Conservation (phyloP, 139 green algal genomes). For the Chlamydomonas sphaeroides region DNA sequence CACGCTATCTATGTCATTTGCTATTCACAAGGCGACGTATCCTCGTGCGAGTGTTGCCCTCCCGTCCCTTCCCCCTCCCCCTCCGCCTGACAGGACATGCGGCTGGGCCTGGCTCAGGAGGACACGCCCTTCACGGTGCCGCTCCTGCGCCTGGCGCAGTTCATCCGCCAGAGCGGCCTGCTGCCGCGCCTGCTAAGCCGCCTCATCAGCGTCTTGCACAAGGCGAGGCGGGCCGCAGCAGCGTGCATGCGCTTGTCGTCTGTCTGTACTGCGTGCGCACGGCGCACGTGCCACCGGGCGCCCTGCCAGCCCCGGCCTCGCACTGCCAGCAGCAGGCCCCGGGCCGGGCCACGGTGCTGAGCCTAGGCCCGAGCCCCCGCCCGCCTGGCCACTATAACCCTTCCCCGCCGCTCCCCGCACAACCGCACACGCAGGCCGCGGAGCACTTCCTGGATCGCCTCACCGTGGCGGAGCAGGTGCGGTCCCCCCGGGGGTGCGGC, state of each 20-base stretch:
- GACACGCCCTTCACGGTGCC: conserved; percentile 50
- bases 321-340: no score
- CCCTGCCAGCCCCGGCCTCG: no score
- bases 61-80: neutral
- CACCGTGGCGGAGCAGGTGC: conserved; percentile 43
- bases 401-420: neutral
- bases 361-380: no score
- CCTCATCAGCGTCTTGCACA: conserved; percentile 45
- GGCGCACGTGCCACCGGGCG: no score
- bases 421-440: neutral
- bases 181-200: conserved; percentile 45
- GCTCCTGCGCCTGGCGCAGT: conserved; percentile 49
- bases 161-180: conserved; percentile 53
- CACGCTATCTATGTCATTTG: no score
- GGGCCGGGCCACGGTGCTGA: no score
- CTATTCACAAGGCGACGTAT: no score
- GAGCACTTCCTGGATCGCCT: conserved; percentile 43
- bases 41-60: no score
- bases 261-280: no score
- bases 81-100: conserved; percentile 14
- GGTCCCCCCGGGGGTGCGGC: no score
- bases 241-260: no score
- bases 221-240: neutral
- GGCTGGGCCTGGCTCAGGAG: conserved; percentile 18
- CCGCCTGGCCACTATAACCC: no score